A percentile compares a stretch with the other conserved stretches of the same genome.
These are phyloP conservation scores for Schrenkiella parvula DNA, from an alignment of 345 rosid genomes.

Conservation along the genomic window DNA sequence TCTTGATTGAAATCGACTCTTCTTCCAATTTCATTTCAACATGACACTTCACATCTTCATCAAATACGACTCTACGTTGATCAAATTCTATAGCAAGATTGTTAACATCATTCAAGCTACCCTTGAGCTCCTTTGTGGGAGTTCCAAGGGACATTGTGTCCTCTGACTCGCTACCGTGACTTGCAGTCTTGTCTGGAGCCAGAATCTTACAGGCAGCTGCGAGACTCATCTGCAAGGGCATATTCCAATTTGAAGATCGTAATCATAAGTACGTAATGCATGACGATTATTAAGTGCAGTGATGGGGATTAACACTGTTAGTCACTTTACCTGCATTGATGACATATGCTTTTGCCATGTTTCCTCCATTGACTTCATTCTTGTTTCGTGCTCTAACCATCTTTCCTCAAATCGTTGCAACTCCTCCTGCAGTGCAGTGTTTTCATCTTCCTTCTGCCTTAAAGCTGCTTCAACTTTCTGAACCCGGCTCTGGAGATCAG, in stretches of 20 bases:
- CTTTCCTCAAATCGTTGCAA: conserved; percentile 56
- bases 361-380: conserved; percentile 91
- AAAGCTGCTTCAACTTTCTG: conserved; percentile 61
- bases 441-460: conserved; percentile 75
- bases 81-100: conserved; percentile 58
- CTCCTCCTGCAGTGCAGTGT: conserved; percentile 60
- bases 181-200: conserved; percentile 42
- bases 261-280: background rate
- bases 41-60: conserved; percentile 50
- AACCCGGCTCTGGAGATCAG: conserved; percentile 67
- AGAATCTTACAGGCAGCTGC: conserved; percentile 67
- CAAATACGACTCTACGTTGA: conserved; percentile 51
- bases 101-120: conserved; percentile 37
- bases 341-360: conserved; percentile 84
- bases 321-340: conserved; percentile 56
- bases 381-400: conserved; percentile 72
- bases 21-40: conserved; percentile 39
- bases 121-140: conserved; percentile 55
- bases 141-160: conserved; percentile 57
- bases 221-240: conserved; percentile 55
- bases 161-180: conserved; percentile 54
- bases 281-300: background rate
- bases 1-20: conserved; percentile 28
- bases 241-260: background rate
- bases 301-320: background rate